phyloP scores from a whole-genome alignment of 2,329 filamentous ascomycete genomes.

The Arthrobotrys sphaeroides region DNA sequence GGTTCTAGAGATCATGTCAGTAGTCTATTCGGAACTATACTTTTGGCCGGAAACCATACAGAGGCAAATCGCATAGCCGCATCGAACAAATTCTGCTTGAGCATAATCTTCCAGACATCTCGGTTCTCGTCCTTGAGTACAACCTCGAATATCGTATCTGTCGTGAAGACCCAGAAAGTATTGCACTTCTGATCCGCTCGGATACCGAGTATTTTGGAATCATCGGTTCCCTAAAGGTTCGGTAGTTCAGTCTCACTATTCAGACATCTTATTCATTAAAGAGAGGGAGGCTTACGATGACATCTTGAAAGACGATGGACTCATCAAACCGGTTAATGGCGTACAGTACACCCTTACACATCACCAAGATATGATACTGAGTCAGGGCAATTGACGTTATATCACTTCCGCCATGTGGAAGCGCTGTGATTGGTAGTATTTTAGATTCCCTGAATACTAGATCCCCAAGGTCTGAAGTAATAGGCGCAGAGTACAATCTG shows the following conservation, averaged over 20 bases:
- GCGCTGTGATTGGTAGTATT: constrained; percentile 76
- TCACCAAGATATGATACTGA: constrained; percentile 88
- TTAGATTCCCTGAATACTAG: constrained; percentile 82
- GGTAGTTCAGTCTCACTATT: background rate
- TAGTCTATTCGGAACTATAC: background rate
- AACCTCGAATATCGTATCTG: constrained; percentile 90
- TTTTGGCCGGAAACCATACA: background rate
- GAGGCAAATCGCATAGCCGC: constrained; percentile 81
- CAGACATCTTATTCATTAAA: background rate
- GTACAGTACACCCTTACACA: constrained; percentile 83
- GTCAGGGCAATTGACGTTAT: constrained; percentile 85
- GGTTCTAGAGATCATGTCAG: constrained; percentile 62
- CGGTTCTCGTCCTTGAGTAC: constrained; percentile 88
- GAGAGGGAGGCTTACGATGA: constrained; percentile 72
- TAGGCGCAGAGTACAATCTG: constrained; percentile 72
- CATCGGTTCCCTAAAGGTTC: constrained; percentile 66
- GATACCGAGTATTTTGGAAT: constrained; percentile 82
- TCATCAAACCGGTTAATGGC: constrained; percentile 88
- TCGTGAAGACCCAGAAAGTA: constrained; percentile 96
- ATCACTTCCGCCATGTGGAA: constrained; percentile 70
- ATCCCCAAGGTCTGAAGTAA: constrained; percentile 73
- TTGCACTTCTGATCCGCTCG: constrained; percentile 92
- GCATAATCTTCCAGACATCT: constrained; percentile 94
- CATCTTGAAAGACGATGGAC: constrained; percentile 84
- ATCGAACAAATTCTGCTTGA: constrained; percentile 86